Conservation (phyloP, 306 rosid genomes). For the Malus orientalis region DNA sequence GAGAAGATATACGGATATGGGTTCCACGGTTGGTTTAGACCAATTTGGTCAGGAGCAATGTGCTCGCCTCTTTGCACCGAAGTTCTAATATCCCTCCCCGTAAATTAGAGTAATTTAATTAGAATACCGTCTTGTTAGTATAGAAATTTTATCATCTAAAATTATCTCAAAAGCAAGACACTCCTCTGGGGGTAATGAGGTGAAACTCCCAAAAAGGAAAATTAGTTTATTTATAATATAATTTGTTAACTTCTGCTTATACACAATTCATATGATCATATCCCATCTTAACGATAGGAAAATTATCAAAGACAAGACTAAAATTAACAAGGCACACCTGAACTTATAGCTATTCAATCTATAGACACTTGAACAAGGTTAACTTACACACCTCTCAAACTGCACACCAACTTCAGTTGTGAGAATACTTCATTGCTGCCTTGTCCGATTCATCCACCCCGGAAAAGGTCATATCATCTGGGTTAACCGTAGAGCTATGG, state of each 20-base stretch:
- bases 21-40: no score
- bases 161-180: background rate
- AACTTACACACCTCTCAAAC: background rate
- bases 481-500: background rate
- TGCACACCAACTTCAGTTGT: conserved; percentile 13
- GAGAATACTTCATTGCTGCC: conserved; percentile 26
- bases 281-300: background rate
- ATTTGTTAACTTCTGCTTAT: background rate
- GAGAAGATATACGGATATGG: no score
- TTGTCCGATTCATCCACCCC: background rate
- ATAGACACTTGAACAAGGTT: background rate
- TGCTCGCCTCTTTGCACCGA: no score
- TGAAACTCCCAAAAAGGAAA: background rate
- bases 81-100: no score
- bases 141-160: no score
- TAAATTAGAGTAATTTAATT: no score
- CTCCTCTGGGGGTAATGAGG: background rate
- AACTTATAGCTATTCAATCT: no score
- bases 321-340: background rate
- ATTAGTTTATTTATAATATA: background rate
- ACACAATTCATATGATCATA: background rate
- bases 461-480: background rate
- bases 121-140: no score
- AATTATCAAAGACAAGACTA: background rate
- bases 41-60: no score